Evolutionary conservation across 1,284 basidiomycete genomes (phyloP), one percentile per base, ranked within the genome.

Genomic region (Ceratobasidium theobromae): DNA sequence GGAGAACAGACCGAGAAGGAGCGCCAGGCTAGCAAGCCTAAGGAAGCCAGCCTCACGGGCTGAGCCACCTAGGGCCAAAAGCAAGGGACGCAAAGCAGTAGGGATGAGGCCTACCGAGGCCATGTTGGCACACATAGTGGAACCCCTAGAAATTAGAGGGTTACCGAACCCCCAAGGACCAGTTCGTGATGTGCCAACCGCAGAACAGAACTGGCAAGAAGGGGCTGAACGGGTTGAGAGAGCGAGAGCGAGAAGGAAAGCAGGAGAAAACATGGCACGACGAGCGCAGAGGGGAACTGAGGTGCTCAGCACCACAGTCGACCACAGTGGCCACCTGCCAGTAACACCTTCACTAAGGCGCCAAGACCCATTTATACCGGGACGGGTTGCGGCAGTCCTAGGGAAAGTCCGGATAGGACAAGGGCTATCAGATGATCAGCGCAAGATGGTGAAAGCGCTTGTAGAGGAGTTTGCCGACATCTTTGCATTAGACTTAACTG

Each of bases 381-480:
- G 65, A 32, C 68, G 73, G 9, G 70, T 76, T 0, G 65, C 58
- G 0, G 69, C 73, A 28, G 72, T 77, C 4, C 65, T 73, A 1
- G 11, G 45, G 0, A 69, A 65, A 33, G 66, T 76, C 8, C 71
- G 11, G 1, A 54, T 72, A 2, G 70, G 72, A 11, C 16, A 46
- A 1, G 70, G 73, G 30, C 55, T 73, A 1, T 55, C 65, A 0
- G 32, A 16, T 9, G 33, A 33, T 1, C 33, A 74, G 57, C 43
- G 48, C 52, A 3, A 3, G 14, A 45, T 35, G n/a, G 32, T 62
- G 5, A 12, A 28, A 16, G 30, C 6, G 2, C 35, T 62, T 2
- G 28, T 67, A 30, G 27, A 14, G 23, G 32, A 32, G 18, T 53
- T 30, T 23, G 55, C 57, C n/a, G 23, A 53, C 21, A 33, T 53